A percentile compares a stretch with the other conserved stretches of the same genome.
Conservation (phyloP, 2,329 filamentous ascomycete species). For the Leptodontidium sp. region DNA sequence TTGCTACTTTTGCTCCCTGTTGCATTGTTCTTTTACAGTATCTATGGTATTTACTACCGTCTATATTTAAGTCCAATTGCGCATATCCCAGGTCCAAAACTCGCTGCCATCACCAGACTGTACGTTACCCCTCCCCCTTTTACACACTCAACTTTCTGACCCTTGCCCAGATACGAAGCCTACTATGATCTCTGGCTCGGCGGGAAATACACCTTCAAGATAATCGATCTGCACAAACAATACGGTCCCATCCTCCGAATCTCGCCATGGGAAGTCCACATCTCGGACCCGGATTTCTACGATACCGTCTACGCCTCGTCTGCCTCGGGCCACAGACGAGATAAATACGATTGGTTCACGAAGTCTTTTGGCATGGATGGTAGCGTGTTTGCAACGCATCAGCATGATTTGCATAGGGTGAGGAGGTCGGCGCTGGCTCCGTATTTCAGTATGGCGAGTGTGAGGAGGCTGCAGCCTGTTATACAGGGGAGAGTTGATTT, state of each 20-base stretch:
- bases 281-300: conserved; percentile 50
- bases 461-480: conserved; percentile 29
- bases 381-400: conserved; percentile 24
- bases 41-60: conserved; percentile 34
- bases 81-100: conserved; percentile 46
- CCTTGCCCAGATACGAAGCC: conserved; percentile 23
- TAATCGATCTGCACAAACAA: conserved; percentile 52
- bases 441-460: conserved; percentile 31
- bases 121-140: conserved; percentile 21
- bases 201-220: conserved; percentile 54
- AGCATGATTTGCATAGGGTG: conserved; percentile 31
- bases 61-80: conserved; percentile 48
- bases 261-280: conserved; percentile 52
- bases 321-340: conserved; percentile 12
- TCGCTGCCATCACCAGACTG: conserved; percentile 44
- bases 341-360: conserved; percentile 17
- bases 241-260: conserved; percentile 51
- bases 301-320: conserved; percentile 50
- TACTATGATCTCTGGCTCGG: conserved; percentile 55
- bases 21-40: conserved; percentile 9
- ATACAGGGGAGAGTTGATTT: conserved; percentile 21
- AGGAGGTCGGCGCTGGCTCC: conserved; percentile 30
- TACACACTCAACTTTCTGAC: background rate
- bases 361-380: conserved; percentile 9
- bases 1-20: conserved; percentile 2